phyloP scores from a whole-genome alignment of 1,139 yeast species.

The Suhomyces wounanorum region DNA sequence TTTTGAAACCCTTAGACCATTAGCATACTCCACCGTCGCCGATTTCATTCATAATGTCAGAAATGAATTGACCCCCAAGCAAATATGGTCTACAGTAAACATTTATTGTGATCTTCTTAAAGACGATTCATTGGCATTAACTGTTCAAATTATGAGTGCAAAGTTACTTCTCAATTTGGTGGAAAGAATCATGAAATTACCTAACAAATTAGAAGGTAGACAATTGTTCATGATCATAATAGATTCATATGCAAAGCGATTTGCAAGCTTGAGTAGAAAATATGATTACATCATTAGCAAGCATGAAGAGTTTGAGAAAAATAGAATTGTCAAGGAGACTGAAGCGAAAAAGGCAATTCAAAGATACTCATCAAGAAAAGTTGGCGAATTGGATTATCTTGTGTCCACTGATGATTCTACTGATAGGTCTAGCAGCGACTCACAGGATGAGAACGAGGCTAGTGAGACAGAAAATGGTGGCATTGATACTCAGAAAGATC shows the following conservation, averaged over 20 bases:
- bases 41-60: constrained; percentile 94
- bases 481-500: constrained; percentile 7
- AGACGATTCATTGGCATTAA: constrained; percentile 80
- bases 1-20: constrained; percentile 80
- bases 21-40: constrained; percentile 95
- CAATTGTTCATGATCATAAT: constrained; percentile 80
- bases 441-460: constrained; percentile 10
- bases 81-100: constrained; percentile 84
- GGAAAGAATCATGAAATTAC: constrained; percentile 82
- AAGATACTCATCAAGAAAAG: constrained; percentile 39
- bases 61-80: constrained; percentile 77
- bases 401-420: constrained; percentile 5
- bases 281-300: constrained; percentile 66
- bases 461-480: constrained; percentile 11
- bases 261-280: constrained; percentile 72
- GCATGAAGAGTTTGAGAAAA: constrained; percentile 55
- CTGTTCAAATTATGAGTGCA: constrained; percentile 97
- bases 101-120: constrained; percentile 81
- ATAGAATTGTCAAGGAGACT: constrained; percentile 41
- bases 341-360: constrained; percentile 46
- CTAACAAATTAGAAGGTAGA: constrained; percentile 82
- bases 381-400: constrained; percentile 15
- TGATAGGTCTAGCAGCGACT: constrained; percentile 12
- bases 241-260: constrained; percentile 84
- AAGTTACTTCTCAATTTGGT: constrained; percentile 83